Percentiles rank a stretch among this genome's conserved stretches.
These are phyloP conservation scores for Jatropha curcas DNA, from an alignment of 345 rosid genomes.

Conservation along the genomic window DNA sequence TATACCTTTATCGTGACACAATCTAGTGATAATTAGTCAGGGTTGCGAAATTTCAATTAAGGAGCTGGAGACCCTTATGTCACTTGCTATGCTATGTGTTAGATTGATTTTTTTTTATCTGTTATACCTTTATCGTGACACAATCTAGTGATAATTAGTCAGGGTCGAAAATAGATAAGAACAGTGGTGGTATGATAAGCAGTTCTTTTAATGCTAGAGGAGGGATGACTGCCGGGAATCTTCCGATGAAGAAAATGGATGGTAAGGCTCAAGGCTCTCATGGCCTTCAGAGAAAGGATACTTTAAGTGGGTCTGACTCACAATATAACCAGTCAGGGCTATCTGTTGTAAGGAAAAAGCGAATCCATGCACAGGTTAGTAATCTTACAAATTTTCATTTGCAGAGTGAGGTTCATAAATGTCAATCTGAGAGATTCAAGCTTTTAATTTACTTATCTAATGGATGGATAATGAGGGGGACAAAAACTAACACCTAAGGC, in stretches of 20 bases:
- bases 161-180: conserved; percentile 76
- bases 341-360: conserved; percentile 77
- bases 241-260: conserved; percentile 61
- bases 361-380: conserved; percentile 87
- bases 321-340: conserved; percentile 73
- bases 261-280: conserved; percentile 68
- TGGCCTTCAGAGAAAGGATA: conserved; percentile 71
- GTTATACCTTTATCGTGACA: conserved; percentile 10
- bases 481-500: not conserved
- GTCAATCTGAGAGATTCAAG: not conserved
- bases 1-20: conserved; percentile 11
- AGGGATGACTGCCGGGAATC: conserved; percentile 53
- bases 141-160: conserved; percentile 38
- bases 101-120: not conserved
- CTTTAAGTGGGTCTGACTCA: conserved; percentile 64
- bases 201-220: conserved; percentile 60
- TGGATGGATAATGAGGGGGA: not conserved
- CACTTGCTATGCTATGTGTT: conserved; percentile 24
- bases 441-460: not conserved
- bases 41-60: conserved; percentile 87
- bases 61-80: conserved; percentile 77
- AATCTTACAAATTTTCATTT: not conserved
- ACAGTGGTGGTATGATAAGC: conserved; percentile 46
- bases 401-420: not conserved
- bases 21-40: conserved; percentile 51